Base-by-base conservation (phyloP, 106 monocot genomes). In the Agapanthus africanus region DNA sequence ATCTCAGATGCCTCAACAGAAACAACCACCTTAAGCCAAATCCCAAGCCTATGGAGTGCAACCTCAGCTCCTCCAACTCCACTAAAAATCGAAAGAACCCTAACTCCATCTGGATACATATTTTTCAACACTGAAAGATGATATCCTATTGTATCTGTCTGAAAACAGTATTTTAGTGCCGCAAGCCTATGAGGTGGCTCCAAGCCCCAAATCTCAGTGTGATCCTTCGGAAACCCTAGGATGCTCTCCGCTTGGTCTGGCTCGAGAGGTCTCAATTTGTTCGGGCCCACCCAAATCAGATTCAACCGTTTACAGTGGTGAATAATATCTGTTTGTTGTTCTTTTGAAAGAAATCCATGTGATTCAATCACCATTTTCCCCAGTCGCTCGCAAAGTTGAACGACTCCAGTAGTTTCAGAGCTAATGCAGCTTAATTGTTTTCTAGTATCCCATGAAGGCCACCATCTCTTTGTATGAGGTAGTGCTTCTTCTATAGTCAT, bases 371-470 rank as follows among this genome's bases (percentile, higher is more conserved):
- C 46, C 63, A 85, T 88, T 68, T 73, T 81, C 23, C 74, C 84
- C 15, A 88, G 69, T 28, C 83, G 71, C 10, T 88, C 77, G 36
- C 91, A 91, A 6, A 83, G 11, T 30, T 70, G 73, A 35, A 42
- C n/a, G 38, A 80, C 74, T 42, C 77, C 82, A 10, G 49, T 44
- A 10, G 65, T 73, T 9, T 88, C 91, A 27, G 63, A 65, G 44
- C 65, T 79, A 37, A 88, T 72, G 61, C 74, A 81, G 67, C 76
- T 77, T 16, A 95, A 28, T 64, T 95, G 82, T 40, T 86, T 95
- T 64, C 95, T 79, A 9, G 83, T 85, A 70, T 95, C 95, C 95
- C 95, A 95, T 25, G 90, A 88, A 4, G 95, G 91, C 91, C 91
- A 91, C 80, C 85, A 95, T 71, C 70, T 83, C 32, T 74, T 83